Percentiles rank a stretch among this genome's conserved stretches.
These are phyloP conservation scores for Clarireedia hainanense DNA, from an alignment of 2,329 filamentous ascomycete genomes.

Conservation along the genomic window DNA sequence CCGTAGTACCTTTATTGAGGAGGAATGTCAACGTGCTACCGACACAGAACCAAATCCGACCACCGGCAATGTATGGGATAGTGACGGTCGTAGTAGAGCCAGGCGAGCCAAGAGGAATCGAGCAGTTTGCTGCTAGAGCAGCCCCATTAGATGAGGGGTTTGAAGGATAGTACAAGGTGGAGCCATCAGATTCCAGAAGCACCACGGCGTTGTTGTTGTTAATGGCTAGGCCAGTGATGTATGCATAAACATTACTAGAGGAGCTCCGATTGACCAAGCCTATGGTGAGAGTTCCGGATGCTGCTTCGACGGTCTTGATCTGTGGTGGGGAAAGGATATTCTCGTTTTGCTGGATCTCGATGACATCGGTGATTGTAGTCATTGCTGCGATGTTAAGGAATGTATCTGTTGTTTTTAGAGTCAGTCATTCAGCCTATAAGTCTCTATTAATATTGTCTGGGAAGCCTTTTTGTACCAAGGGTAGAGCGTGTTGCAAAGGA, in stretches of 20 bases:
- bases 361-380: conserved; percentile 16
- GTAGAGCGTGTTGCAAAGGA: background rate
- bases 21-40: conserved; percentile 55
- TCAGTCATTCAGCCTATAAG: background rate
- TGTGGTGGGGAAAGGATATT: conserved; percentile 12
- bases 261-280: conserved; percentile 59
- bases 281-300: conserved; percentile 42
- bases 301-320: conserved; percentile 1
- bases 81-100: conserved; percentile 52
- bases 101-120: conserved; percentile 56
- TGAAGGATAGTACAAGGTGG: conserved; percentile 54
- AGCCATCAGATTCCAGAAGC: conserved; percentile 59
- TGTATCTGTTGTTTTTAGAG: background rate
- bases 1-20: conserved; percentile 57
- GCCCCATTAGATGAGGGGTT: conserved; percentile 45
- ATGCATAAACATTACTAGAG: conserved; percentile 55
- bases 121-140: conserved; percentile 48
- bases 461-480: background rate
- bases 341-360: conserved; percentile 11
- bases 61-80: conserved; percentile 63
- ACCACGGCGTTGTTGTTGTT: conserved; percentile 51
- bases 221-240: conserved; percentile 60
- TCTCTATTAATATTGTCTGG: background rate
- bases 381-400: conserved; percentile 8
- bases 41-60: conserved; percentile 63